Percentiles rank a stretch among this genome's conserved stretches.
These are phyloP conservation scores for Nakazawaea pomicola DNA, from an alignment of 805 yeast genomes.

Conservation along the genomic window DNA sequence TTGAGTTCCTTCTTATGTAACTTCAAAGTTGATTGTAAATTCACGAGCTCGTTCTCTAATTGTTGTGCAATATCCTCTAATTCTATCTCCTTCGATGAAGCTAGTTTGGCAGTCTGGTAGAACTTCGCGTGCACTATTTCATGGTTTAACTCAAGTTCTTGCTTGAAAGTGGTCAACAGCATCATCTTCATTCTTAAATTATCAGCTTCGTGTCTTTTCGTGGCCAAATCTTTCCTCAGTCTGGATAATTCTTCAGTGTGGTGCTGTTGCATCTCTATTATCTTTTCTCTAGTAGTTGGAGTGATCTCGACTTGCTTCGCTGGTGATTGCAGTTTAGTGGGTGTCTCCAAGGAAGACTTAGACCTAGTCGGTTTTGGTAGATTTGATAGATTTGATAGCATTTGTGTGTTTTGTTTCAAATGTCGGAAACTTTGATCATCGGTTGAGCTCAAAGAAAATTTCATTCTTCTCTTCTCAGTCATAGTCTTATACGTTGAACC, in stretches of 20 bases:
- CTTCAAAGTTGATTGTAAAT: neutral
- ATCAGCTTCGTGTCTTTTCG: neutral
- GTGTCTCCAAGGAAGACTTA: neutral
- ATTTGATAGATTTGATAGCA: too few species aligned
- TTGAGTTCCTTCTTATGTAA: constrained; percentile 5
- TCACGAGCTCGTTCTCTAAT: constrained; percentile 3
- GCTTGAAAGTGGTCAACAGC: constrained; percentile 19
- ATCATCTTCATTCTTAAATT: constrained; percentile 12
- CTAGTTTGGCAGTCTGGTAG: constrained; percentile 2
- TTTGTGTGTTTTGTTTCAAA: too few species aligned
- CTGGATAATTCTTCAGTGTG: constrained; percentile 5
- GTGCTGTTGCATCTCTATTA: constrained; percentile 10
- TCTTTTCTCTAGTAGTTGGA: constrained; percentile 6
- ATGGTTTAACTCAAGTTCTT: constrained; percentile 10
- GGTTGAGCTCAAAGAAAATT: too few species aligned
- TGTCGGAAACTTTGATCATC: too few species aligned
- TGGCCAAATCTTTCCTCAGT: constrained; percentile 1
- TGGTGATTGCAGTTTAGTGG: neutral
- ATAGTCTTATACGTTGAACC: too few species aligned
- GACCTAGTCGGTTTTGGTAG: neutral
- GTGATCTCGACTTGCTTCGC: constrained; percentile 1
- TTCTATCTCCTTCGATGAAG: constrained; percentile 5
- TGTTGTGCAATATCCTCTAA: constrained; percentile 1
- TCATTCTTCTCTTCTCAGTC: too few species aligned
- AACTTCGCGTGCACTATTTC: constrained; percentile 4